Conservation (phyloP, 2,329 filamentous ascomycete species). For the Fusarium solani-melongenae region DNA sequence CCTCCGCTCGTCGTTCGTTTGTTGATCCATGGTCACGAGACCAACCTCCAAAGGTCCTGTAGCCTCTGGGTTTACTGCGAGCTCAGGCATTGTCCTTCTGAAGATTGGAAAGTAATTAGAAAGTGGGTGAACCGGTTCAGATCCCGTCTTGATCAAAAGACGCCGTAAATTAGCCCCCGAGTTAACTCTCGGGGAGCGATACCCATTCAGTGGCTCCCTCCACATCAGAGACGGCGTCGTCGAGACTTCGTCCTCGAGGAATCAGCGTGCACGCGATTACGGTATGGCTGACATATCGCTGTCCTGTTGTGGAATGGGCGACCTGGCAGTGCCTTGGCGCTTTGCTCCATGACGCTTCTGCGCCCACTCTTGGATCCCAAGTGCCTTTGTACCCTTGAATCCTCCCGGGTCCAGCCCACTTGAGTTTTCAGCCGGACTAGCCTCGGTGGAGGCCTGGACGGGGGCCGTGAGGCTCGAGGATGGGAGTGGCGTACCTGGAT, state of each 20-base stretch:
- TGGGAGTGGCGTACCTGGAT: background rate
- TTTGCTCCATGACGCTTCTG: slow-evolving; percentile 35
- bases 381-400: background rate
- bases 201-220: slow-evolving; percentile 11
- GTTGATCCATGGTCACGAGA: slow-evolving; percentile 13
- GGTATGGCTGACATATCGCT: slow-evolving; percentile 34
- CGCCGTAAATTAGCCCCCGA: background rate
- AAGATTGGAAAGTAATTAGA: background rate
- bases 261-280: slow-evolving; percentile 35
- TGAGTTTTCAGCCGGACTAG: slow-evolving; percentile 8
- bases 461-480: background rate
- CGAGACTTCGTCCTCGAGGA: slow-evolving; percentile 12
- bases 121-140: background rate
- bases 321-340: slow-evolving; percentile 15
- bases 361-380: slow-evolving; percentile 19
- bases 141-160: background rate
- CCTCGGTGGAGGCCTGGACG: background rate
- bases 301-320: slow-evolving; percentile 30
- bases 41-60: background rate
- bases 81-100: background rate
- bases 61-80: background rate
- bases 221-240: slow-evolving; percentile 19
- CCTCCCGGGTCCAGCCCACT: slow-evolving; percentile 16
- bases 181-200: slow-evolving; percentile 15
- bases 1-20: background rate